Percentiles rank a stretch among this genome's conserved stretches.
phyloP scores from a whole-genome alignment of 2,329 filamentous ascomycete genomes.

The Thelonectria discophora region DNA sequence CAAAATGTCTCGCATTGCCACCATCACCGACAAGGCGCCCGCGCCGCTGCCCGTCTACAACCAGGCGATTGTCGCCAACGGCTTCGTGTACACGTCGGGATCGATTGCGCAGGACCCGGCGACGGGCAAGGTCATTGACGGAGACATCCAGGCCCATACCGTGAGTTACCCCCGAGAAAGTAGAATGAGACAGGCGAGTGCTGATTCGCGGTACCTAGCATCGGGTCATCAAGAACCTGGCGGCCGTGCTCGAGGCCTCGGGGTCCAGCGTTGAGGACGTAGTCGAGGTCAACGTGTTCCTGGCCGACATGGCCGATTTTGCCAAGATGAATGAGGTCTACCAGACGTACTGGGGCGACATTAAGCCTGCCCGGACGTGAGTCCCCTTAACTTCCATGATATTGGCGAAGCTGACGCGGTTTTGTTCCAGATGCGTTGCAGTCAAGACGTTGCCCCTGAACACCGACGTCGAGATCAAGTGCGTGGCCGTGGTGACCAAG shows the following conservation, averaged over 20 bases:
- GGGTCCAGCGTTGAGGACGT: constrained; percentile 71
- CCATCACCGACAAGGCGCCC: constrained; percentile 39
- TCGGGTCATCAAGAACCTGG: constrained; percentile 73
- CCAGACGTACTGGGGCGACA: constrained; percentile 68
- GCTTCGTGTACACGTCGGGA: constrained; percentile 75
- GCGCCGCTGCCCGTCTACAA: constrained; percentile 34
- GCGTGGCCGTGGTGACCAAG: constrained; percentile 36
- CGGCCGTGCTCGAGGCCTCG: constrained; percentile 73
- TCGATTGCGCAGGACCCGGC: constrained; percentile 70
- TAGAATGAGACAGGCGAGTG: background rate
- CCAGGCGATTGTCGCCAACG: constrained; percentile 59
- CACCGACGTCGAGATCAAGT: constrained; percentile 46
- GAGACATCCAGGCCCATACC: constrained; percentile 72
- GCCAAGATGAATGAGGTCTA: constrained; percentile 78
- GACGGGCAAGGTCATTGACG: constrained; percentile 68
- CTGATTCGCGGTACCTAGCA: constrained; percentile 46
- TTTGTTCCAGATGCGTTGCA: constrained; percentile 39
- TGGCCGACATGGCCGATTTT: constrained; percentile 77
- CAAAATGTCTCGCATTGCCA: constrained; percentile 34
- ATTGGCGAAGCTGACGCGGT: constrained; percentile 2
- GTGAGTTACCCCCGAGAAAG: constrained; percentile 30
- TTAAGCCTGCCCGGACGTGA: constrained; percentile 53
- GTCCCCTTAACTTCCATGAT: background rate
- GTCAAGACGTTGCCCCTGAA: constrained; percentile 44
- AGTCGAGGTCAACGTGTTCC: constrained; percentile 76